phyloP scores from a whole-genome alignment of 2,329 filamentous ascomycete genomes.

The Cryphonectria nitschkei region DNA sequence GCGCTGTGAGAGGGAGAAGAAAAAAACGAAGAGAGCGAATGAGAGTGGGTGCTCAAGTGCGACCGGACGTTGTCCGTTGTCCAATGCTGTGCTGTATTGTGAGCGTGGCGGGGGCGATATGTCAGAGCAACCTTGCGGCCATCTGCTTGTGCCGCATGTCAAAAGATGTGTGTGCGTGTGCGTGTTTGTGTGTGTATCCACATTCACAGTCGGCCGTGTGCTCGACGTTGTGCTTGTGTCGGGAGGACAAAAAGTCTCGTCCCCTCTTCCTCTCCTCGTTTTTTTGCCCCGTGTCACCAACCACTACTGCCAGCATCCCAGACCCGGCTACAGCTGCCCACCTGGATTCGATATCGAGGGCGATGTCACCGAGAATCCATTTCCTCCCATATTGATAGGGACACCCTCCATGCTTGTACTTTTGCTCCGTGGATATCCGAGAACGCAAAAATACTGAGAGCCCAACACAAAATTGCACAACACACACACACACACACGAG shows the following conservation, averaged over 20 bases:
- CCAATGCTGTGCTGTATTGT: background rate
- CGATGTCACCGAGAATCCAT: no score
- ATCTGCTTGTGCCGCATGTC: background rate
- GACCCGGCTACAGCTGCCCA: background rate
- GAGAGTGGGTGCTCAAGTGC: background rate
- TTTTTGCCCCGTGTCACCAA: no score
- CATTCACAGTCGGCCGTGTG: background rate
- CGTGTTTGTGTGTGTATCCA: background rate
- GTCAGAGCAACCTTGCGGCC: no score
- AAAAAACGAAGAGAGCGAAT: background rate
- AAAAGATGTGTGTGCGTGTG: background rate
- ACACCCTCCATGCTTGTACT: no score
- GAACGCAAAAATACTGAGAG: no score
- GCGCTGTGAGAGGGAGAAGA: no score
- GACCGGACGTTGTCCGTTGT: background rate
- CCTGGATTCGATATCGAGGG: background rate
- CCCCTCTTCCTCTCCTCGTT: no score
- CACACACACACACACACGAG: background rate
- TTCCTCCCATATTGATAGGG: background rate
- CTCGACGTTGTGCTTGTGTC: background rate
- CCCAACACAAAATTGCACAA: no score
- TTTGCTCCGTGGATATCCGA: no score
- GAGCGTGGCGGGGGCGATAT: background rate
- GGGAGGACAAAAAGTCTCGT: no score
- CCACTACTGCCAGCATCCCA: background rate